Conservation (phyloP, 495 filamentous ascomycete genomes). For the Neurospora discreta region DNA sequence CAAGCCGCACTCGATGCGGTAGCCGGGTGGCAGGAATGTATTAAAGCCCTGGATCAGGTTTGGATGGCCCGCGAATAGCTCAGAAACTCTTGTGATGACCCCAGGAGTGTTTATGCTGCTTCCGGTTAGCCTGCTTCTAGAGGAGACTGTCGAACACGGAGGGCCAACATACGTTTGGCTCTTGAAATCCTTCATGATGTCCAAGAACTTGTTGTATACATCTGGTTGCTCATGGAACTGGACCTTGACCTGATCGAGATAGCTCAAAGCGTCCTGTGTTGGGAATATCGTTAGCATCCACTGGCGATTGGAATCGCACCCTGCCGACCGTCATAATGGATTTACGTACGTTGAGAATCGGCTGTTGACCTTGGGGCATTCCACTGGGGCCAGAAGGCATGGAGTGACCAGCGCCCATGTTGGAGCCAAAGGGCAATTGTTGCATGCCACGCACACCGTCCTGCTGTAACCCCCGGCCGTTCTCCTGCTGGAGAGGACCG, state of each 20-base stretch:
- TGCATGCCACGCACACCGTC: slow-evolving; percentile 28
- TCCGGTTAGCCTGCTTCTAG: slow-evolving; percentile 6
- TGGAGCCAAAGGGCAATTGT: slow-evolving; percentile 32
- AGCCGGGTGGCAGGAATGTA: slow-evolving; percentile 93
- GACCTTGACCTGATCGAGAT: slow-evolving; percentile 97
- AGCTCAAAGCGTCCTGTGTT: slow-evolving; percentile 82
- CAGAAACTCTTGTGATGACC: slow-evolving; percentile 92
- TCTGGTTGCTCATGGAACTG: slow-evolving; percentile 95
- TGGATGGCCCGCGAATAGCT: slow-evolving; percentile 93
- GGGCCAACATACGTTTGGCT: slow-evolving; percentile 73
- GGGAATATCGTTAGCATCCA: not conserved
- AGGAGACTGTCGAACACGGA: not conserved
- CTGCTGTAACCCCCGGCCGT: slow-evolving; percentile 30
- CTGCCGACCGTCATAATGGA: not conserved
- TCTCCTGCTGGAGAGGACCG: slow-evolving; percentile 39
- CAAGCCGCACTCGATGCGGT: slow-evolving; percentile 91
- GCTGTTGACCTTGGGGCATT: slow-evolving; percentile 83
- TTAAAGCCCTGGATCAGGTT: slow-evolving; percentile 98
- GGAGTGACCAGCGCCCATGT: slow-evolving; percentile 17
- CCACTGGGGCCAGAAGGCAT: slow-evolving; percentile 23
- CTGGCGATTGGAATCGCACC: not conserved
- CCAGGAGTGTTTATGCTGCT: slow-evolving; percentile 90
- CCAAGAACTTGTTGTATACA: slow-evolving; percentile 94
- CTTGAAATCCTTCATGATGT: slow-evolving; percentile 99
- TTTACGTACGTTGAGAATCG: slow-evolving; percentile 74